These are phyloP conservation scores for Phytophthora hybrid DNA, from an alignment of 352 stramenopile species.

Conservation along the genomic window DNA sequence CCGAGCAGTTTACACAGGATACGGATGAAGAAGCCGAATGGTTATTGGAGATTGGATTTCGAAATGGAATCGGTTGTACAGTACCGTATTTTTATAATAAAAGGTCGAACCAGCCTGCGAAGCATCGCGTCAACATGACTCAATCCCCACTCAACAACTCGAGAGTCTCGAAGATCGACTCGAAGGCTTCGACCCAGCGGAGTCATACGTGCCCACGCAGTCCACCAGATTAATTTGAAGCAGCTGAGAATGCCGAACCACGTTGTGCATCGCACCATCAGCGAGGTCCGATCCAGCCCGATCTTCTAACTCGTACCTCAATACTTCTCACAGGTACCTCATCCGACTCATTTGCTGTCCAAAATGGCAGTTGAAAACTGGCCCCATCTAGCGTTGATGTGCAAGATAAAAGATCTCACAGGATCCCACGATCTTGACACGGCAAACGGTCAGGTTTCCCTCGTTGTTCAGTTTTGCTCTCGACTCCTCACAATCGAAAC, in stretches of 20 bases:
- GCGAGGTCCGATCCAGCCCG: neutral
- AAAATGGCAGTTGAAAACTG: conserved; percentile 5
- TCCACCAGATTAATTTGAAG: conserved; percentile 12
- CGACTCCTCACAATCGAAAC: conserved; percentile 17
- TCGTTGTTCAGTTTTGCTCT: neutral
- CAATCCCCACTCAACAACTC: conserved; percentile 1
- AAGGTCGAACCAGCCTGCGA: too few species aligned
- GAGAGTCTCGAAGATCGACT: neutral
- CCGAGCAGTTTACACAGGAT: too few species aligned
- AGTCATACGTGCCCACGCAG: too few species aligned
- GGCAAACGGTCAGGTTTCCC: neutral
- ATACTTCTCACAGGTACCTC: neutral
- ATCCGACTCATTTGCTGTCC: neutral
- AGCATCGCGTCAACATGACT: too few species aligned
- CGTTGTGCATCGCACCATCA: neutral
- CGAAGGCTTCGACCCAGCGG: too few species aligned
- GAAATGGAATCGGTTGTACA: too few species aligned
- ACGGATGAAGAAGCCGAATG: too few species aligned
- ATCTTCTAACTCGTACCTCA: neutral
- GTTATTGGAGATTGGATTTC: too few species aligned
- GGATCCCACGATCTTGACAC: conserved; percentile 8
- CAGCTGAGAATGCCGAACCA: conserved; percentile 2
- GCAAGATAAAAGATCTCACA: neutral
- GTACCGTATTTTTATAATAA: too few species aligned
- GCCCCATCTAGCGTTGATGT: neutral